Base-by-base conservation (phyloP, 2,329 filamentous ascomycete species). In the Colletotrichum higginsianum region DNA sequence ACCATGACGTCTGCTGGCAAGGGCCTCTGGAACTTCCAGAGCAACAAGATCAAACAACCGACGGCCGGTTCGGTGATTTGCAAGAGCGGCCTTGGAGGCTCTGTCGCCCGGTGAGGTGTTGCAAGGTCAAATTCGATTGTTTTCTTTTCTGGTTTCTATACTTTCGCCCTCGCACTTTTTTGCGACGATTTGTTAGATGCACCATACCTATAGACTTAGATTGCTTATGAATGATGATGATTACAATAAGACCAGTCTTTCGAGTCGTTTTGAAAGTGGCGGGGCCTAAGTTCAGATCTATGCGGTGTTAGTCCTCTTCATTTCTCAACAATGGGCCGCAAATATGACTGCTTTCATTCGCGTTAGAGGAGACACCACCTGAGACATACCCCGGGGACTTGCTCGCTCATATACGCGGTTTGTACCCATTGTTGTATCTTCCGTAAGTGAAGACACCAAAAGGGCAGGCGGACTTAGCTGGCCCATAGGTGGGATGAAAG, bases 31-130 rank as follows among this genome's bases (percentile, higher is more conserved):
- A 71, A 64, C 61, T 75, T 72, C 16, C 55, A 44, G 38, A 40
- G 49, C 13, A 62, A 47, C n/a, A 75, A 67, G 62, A 69, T 75
- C 53, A 74, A 71, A 73, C 63, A 75, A 57, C 66, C 73, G 2
- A 73, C 52, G 2, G 4, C 46, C 13, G 44, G 58, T 3, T 47
- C 7, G 6, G 74, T 75, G 3, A 64, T 61, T 6, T 75, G 73
- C 42, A 72, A 63, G n/a, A 75, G 70, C 40, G 66, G 13, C 1
- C 16, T 73, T 15, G 74, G 73, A 4, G 74, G 71, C 0, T 67
- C 52, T 13, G 66, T 53, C 9, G 49, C 61, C 16, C 62, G 67
- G 6, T 53, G 21, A 53, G 2, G 38, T 46, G 44, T n/a, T 16
- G 18, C 0, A 35, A 56, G 2, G 52, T 16, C 35, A 3, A 9